Evolutionary conservation across 2,329 filamentous ascomycete genomes (phyloP), one percentile per base, ranked within the genome.

Genomic region (Penicillium sp.): DNA sequence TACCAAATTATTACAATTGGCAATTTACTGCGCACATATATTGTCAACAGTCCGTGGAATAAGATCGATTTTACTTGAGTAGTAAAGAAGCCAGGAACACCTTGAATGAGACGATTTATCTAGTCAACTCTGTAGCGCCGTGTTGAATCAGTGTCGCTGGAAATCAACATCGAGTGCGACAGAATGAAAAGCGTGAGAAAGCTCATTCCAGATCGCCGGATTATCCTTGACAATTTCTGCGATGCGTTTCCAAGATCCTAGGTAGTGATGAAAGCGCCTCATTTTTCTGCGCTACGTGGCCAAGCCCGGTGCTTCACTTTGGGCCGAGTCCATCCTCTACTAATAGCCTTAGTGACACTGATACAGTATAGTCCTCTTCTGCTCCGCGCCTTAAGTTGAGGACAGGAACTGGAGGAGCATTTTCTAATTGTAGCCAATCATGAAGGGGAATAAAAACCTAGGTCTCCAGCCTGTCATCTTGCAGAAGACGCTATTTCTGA

Each of bases 401-500:
- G 22, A 6, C 35, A 53, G 33, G 51, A 53, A 53, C 51, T 53
- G 51, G 33, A 53, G 51, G 35, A 40, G 51, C 51, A 38, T 13
- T 25, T 19, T 8, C 4, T 3, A 14, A 25, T 8, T 8, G 4
- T 33, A 33, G 16, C 55, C 46, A 56, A 30, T 52, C 30, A 46
- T 22, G 37, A 42, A n/a, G 19, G 38, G 35, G 30, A 19, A 13
- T 16, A 26, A 45, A n/a, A 38, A 26, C 26, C 46, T 42, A 60
- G 55, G 14, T 26, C 42, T 52, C 43, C 16, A 54, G 38, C 51
- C 40, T 57, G 40, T 28, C n/a, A 33, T 25, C 26, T 28, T 38
- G 38, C 45, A 55, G 42, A 43, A 42, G 26, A 60, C 55, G 40
- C 52, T 59, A 62, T 25, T 63, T 68, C 60, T 66, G 66, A 69